phyloP scores from a whole-genome alignment of 345 rosid species.

The Nephelium lappaceum region DNA sequence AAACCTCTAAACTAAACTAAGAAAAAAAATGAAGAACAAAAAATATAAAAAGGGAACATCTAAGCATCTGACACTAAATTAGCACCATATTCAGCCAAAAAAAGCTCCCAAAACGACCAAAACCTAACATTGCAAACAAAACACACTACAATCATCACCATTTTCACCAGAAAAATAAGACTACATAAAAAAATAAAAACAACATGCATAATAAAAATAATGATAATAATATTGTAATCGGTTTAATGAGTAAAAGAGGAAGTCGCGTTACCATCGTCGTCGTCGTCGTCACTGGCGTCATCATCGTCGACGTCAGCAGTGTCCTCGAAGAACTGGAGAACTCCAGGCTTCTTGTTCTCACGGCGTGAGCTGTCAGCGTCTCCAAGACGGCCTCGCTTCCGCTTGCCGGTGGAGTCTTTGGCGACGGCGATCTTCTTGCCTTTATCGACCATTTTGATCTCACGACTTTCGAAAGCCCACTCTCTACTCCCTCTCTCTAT shows the following conservation, averaged over 20 bases:
- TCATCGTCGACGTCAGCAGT: conserved; percentile 48
- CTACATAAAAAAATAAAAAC: neutral
- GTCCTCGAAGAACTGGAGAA: conserved; percentile 73
- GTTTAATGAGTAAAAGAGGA: neutral
- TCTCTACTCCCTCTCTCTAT: too few species aligned
- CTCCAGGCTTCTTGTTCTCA: conserved; percentile 49
- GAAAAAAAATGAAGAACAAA: neutral
- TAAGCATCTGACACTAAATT: neutral
- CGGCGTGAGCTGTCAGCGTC: conserved; percentile 37
- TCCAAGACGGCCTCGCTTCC: conserved; percentile 37
- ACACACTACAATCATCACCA: neutral
- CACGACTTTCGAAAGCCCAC: neutral
- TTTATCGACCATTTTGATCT: conserved; percentile 15
- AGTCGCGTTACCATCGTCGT: conserved; percentile 28
- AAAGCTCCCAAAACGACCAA: neutral
- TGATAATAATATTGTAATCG: neutral
- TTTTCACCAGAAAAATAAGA: neutral
- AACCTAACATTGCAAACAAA: conserved; percentile 4
- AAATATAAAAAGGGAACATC: neutral
- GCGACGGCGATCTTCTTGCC: conserved; percentile 18
- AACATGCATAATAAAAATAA: neutral
- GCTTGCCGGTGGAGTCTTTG: conserved; percentile 10
- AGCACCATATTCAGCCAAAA: neutral
- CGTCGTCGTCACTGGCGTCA: conserved; percentile 42
- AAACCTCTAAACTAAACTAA: neutral